Evolutionary conservation across 805 yeast genomes (phyloP).

Genomic region (Metschnikowia anglica): DNA sequence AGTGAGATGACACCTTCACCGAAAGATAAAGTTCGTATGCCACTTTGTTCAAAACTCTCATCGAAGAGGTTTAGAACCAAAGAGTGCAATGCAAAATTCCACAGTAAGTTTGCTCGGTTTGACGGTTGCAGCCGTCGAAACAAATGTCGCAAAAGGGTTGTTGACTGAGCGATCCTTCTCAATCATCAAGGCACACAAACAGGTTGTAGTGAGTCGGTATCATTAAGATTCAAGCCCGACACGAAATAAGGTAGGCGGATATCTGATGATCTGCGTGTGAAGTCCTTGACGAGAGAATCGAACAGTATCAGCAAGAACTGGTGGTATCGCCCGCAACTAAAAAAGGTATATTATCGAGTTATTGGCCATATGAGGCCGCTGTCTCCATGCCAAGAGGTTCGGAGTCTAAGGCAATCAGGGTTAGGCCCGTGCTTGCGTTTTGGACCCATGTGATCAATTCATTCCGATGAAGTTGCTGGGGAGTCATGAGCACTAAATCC

Average conservation of each 20-base stretch:
- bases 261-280: constrained; percentile 22
- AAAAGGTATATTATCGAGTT: neutral
- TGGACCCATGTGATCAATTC: constrained; percentile 62
- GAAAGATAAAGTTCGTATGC: constrained; percentile 32
- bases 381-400: constrained; percentile 7
- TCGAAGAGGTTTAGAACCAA: constrained; percentile 67
- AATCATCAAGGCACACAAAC: constrained; percentile 13
- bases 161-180: constrained; percentile 19
- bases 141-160: constrained; percentile 23
- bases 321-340: constrained; percentile 1
- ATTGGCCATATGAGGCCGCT: neutral
- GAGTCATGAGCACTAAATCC: constrained; percentile 74
- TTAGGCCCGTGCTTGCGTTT: constrained; percentile 26
- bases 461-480: constrained; percentile 85
- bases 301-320: constrained; percentile 14
- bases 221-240: constrained; percentile 34
- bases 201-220: constrained; percentile 17
- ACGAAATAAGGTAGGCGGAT: constrained; percentile 33
- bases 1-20: neutral
- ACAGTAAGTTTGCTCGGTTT: constrained; percentile 79
- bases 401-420: constrained; percentile 30
- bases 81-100: constrained; percentile 72
- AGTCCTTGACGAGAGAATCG: constrained; percentile 6
- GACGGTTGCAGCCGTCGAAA: constrained; percentile 15
- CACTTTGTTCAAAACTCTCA: constrained; percentile 70